phyloP scores from a whole-genome alignment of 345 rosid genomes.

The Heritiera littoralis region DNA sequence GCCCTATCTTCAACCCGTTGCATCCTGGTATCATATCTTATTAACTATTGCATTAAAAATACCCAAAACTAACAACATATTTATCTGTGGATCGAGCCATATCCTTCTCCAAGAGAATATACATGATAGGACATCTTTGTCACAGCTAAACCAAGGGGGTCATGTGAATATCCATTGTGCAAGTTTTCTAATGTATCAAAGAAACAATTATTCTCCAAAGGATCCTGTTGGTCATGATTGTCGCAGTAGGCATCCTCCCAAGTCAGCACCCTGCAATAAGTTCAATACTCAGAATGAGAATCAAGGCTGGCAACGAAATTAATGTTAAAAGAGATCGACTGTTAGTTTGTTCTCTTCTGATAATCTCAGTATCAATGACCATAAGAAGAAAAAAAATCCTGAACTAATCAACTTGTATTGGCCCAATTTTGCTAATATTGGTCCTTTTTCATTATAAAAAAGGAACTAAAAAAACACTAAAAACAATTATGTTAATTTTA shows the following conservation, averaged over 20 bases:
- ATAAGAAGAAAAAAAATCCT: background rate
- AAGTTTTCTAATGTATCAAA: slow-evolving; percentile 39
- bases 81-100: slow-evolving; percentile 30
- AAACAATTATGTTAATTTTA: background rate
- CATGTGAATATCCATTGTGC: slow-evolving; percentile 42
- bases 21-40: background rate
- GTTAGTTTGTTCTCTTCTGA: background rate
- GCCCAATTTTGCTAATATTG: background rate
- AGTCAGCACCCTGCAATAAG: slow-evolving; percentile 72
- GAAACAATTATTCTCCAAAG: slow-evolving; percentile 42
- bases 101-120: slow-evolving; percentile 94
- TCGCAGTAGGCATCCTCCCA: slow-evolving; percentile 88
- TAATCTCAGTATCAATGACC: background rate
- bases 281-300: slow-evolving; percentile 4
- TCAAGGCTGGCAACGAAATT: background rate
- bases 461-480: background rate
- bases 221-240: slow-evolving; percentile 40
- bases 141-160: slow-evolving; percentile 73
- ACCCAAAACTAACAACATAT: slow-evolving; percentile 12
- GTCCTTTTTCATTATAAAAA: background rate
- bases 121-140: slow-evolving; percentile 89
- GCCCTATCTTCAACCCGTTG: background rate
- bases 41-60: background rate
- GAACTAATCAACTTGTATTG: background rate
- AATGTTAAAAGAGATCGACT: background rate